Percentiles rank a stretch among this genome's conserved stretches.
Conservation (phyloP, 371 early-diverging fungal species). For the Mycotypha africana region DNA sequence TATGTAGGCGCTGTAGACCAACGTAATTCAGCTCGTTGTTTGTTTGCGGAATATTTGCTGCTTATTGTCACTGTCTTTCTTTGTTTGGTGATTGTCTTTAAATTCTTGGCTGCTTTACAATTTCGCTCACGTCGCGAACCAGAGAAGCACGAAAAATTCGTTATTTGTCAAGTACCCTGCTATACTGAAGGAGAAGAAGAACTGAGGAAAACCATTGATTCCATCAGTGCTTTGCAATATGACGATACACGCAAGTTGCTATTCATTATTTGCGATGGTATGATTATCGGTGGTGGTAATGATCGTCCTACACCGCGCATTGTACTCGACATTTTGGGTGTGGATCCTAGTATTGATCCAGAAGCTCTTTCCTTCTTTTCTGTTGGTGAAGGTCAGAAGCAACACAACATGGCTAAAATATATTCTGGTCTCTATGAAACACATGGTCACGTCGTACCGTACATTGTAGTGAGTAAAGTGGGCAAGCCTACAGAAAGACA, state of each 20-base stretch:
- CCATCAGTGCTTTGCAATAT: conserved; percentile 61
- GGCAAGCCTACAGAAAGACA: conserved; percentile 66
- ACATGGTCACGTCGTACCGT: conserved; percentile 78
- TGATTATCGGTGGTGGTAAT: conserved; percentile 88
- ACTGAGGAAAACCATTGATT: conserved; percentile 64
- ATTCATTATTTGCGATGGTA: conserved; percentile 80
- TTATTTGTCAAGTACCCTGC: conserved; percentile 84
- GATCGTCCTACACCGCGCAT: conserved; percentile 88
- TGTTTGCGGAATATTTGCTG: conserved; percentile 80
- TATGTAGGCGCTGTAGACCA: conserved; percentile 84
- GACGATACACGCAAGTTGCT: conserved; percentile 69
- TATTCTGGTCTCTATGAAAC: conserved; percentile 85
- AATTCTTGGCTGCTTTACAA: conserved; percentile 90
- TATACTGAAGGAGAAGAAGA: conserved; percentile 83
- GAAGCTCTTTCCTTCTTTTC: conserved; percentile 85
- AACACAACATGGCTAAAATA: conserved; percentile 86
- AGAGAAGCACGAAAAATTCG: conserved; percentile 86
- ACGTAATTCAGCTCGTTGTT: conserved; percentile 70
- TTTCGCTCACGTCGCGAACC: conserved; percentile 62
- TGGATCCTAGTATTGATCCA: conserved; percentile 74
- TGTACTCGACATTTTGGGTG: conserved; percentile 78
- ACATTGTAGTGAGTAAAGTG: conserved; percentile 79
- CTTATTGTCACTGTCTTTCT: conserved; percentile 70
- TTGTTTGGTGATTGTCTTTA: conserved; percentile 79
- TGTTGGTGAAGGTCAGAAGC: conserved; percentile 79